These are phyloP conservation scores for Patellifolia procumbens DNA, from an alignment of 179 eudicot genomes.

Conservation along the genomic window DNA sequence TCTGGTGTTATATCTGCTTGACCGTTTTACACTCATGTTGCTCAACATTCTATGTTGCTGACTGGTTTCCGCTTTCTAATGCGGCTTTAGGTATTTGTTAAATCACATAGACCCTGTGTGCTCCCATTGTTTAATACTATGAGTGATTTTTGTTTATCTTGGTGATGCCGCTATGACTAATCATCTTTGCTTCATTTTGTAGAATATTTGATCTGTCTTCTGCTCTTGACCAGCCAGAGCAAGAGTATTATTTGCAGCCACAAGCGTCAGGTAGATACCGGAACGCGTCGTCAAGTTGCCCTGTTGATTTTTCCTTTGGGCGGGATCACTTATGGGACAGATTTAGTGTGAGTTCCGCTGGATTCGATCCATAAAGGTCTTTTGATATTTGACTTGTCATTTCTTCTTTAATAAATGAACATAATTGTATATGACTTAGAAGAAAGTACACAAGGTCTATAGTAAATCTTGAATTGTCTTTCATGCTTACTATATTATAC, in stretches of 20 bases:
- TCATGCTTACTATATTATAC: neutral
- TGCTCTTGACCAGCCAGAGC: conserved; percentile 68
- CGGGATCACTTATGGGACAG: conserved; percentile 96
- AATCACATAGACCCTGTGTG: neutral
- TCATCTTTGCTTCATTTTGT: conserved; percentile 27
- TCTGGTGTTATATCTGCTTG: no score
- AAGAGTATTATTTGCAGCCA: conserved; percentile 92
- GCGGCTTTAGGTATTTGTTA: neutral
- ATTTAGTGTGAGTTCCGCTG: conserved; percentile 72
- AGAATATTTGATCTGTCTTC: conserved; percentile 85
- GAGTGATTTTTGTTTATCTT: neutral
- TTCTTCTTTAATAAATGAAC: neutral
- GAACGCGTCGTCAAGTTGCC: conserved; percentile 81
- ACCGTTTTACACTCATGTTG: neutral
- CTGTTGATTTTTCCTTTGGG: conserved; percentile 92
- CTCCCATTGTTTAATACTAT: neutral
- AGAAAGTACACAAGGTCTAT: neutral
- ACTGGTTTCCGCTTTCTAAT: neutral
- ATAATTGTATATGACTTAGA: neutral
- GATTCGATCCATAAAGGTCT: neutral
- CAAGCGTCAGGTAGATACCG: conserved; percentile 60
- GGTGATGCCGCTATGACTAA: conserved; percentile 25
- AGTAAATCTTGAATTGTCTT: neutral
- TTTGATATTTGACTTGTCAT: neutral
- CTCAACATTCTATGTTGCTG: neutral